phyloP scores from a whole-genome alignment of 306 rosid genomes.

The Delonix regia region DNA sequence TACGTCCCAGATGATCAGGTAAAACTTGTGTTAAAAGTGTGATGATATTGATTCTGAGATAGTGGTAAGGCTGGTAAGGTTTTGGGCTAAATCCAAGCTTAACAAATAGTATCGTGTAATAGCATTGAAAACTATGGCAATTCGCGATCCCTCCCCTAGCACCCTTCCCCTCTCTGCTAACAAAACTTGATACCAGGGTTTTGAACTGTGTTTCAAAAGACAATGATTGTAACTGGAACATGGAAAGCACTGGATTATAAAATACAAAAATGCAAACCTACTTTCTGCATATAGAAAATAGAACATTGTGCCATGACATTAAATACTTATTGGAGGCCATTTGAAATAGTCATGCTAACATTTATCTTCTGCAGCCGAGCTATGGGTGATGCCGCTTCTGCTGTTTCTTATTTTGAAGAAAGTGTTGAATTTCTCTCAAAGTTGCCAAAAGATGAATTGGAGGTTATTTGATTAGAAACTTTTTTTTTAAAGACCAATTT shows the following conservation, averaged over 20 bases:
- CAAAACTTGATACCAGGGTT: constrained; percentile 10
- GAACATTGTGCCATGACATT: constrained; percentile 18
- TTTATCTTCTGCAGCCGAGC: constrained; percentile 72
- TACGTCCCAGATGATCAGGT: background rate
- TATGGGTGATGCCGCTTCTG: constrained; percentile 77
- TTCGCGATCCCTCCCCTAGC: constrained; percentile 44
- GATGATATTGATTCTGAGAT: background rate
- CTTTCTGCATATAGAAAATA: background rate
- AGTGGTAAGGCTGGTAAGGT: background rate
- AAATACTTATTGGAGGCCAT: constrained; percentile 16
- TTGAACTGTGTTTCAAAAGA: background rate
- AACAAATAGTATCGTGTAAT: background rate
- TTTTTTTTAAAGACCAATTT: constrained; percentile 14
- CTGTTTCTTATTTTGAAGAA: constrained; percentile 81
- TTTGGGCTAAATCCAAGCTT: background rate
- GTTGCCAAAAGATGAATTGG: constrained; percentile 73
- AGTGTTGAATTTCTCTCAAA: constrained; percentile 88
- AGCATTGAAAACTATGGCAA: constrained; percentile 33
- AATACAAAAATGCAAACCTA: background rate
- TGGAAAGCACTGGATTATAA: constrained; percentile 2
- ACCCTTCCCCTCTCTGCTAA: constrained; percentile 36
- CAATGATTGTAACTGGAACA: constrained; percentile 23
- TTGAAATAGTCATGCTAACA: constrained; percentile 17
- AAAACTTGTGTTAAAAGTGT: background rate
- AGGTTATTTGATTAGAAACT: constrained; percentile 57